Percentiles rank a stretch among this genome's conserved stretches.
Evolutionary conservation across 345 rosid genomes (phyloP).

Genomic region (Xanthoceras sorbifolium): DNA sequence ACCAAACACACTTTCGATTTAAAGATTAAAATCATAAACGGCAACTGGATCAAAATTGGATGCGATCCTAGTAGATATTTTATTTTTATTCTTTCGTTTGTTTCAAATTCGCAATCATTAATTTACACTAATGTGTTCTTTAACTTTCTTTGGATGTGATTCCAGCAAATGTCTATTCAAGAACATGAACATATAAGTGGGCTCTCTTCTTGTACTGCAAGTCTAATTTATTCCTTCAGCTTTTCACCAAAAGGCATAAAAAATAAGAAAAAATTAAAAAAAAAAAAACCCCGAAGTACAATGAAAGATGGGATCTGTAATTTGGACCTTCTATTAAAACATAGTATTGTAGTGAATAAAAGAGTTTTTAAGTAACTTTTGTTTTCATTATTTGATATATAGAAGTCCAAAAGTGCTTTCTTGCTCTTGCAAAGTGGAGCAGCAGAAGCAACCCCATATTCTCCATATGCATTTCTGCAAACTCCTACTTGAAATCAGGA

Average conservation of each 20-base stretch:
- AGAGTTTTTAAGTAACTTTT: background rate
- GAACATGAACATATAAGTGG: background rate
- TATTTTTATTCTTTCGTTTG: background rate
- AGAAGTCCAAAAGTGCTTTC: background rate
- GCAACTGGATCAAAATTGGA: background rate
- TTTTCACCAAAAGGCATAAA: background rate
- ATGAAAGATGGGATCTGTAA: background rate
- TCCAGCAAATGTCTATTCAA: background rate
- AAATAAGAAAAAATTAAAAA: too few species aligned
- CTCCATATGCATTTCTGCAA: conserved; percentile 10
- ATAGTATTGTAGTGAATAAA: background rate
- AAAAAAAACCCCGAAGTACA: too few species aligned
- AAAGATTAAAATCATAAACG: too few species aligned
- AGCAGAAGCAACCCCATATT: background rate
- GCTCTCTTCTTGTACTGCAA: background rate
- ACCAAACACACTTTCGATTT: too few species aligned
- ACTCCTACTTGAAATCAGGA: background rate
- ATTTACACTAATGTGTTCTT: background rate
- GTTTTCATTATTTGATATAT: background rate
- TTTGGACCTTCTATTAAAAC: background rate
- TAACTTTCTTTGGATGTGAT: background rate
- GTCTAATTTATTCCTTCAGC: background rate
- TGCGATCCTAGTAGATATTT: background rate
- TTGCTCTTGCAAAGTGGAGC: background rate
- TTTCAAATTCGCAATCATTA: background rate